These are phyloP conservation scores for Mycotypha africana DNA, from an alignment of 371 early-diverging fungal genomes.

Conservation along the genomic window DNA sequence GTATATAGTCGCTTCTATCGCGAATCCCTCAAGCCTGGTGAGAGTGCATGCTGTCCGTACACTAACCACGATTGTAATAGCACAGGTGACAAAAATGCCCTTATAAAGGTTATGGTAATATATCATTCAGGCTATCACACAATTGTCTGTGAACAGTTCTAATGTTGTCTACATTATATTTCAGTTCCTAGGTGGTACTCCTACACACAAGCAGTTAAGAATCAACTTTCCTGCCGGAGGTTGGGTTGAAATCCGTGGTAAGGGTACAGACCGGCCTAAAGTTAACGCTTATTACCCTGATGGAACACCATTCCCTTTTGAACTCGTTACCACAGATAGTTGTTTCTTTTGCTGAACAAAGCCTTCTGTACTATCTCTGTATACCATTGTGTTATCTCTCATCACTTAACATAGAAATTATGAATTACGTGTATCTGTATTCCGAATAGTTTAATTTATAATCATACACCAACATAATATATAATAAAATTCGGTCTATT, in stretches of 20 bases:
- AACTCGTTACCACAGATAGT: too few species aligned
- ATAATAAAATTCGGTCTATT: too few species aligned
- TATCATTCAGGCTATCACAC: not conserved
- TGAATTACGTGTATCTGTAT: too few species aligned
- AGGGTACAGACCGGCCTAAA: not conserved
- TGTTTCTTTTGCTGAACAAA: too few species aligned
- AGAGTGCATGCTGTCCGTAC: conserved; percentile 16
- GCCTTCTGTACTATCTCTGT: too few species aligned
- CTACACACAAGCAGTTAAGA: not conserved
- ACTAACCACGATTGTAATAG: conserved; percentile 4
- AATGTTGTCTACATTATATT: not conserved
- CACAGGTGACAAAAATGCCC: not conserved
- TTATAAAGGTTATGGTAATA: conserved; percentile 1
- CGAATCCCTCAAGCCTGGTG: not conserved
- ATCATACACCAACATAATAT: too few species aligned
- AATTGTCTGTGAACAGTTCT: not conserved
- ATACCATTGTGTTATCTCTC: too few species aligned
- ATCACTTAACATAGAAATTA: too few species aligned
- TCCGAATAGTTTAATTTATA: too few species aligned
- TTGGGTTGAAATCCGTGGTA: not conserved
- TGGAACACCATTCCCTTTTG: too few species aligned
- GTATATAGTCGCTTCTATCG: conserved; percentile 4
- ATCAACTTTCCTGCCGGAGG: conserved; percentile 3
- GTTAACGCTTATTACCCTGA: too few species aligned
- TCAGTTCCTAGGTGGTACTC: too few species aligned